Evolutionary conservation across 148 eudicot species (phyloP).

Genomic region (Nepenthes mirabilis): DNA sequence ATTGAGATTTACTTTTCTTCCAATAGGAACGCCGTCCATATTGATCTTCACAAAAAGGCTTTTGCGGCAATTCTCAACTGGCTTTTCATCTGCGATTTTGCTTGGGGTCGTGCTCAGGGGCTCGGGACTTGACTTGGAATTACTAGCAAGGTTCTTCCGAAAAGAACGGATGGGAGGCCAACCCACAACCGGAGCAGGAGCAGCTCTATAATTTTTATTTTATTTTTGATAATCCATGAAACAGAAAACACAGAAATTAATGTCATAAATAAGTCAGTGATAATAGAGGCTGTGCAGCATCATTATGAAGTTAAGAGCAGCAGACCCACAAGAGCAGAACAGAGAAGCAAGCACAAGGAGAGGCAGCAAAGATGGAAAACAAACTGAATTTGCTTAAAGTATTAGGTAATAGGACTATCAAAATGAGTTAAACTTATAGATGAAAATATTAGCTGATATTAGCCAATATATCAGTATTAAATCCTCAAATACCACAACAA

Average conservation of each 20-base stretch:
- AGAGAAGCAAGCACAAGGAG: no score
- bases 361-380: no score
- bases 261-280: no score
- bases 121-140: slow-evolving; percentile 28
- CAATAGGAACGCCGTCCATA: slow-evolving; percentile 94
- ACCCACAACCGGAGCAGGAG: slow-evolving; percentile 83
- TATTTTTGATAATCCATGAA: background rate
- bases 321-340: no score
- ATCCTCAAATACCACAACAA: no score
- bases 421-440: no score
- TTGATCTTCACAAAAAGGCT: slow-evolving; percentile 87
- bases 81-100: slow-evolving; percentile 18
- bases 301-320: no score
- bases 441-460: no score
- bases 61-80: slow-evolving; percentile 28
- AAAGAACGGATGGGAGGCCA: slow-evolving; percentile 97
- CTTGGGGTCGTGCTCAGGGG: slow-evolving; percentile 20
- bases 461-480: no score
- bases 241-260: background rate
- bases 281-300: no score
- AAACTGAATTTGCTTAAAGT: no score
- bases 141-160: slow-evolving; percentile 61
- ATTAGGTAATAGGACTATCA: no score
- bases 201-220: slow-evolving; percentile 31
- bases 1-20: slow-evolving; percentile 81